A percentile compares a stretch with the other conserved stretches of the same genome.
Conservation (phyloP, 495 filamentous ascomycete species). For the Penicillium manginii region DNA sequence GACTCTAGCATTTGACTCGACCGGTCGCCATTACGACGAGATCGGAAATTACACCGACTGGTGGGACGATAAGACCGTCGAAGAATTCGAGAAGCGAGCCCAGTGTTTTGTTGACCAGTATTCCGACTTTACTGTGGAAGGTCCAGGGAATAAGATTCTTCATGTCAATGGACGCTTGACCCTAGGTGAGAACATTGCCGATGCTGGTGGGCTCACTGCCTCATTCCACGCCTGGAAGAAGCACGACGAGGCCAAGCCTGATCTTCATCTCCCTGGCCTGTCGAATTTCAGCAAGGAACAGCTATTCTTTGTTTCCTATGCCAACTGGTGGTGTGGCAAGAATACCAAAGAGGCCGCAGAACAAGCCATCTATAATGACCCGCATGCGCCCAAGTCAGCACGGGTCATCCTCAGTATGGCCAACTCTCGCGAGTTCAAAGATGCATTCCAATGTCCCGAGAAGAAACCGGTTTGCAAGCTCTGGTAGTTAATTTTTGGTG, state of each 20-base stretch:
- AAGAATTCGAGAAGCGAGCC: slow-evolving; percentile 63
- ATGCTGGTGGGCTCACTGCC: slow-evolving; percentile 70
- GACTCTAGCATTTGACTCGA: slow-evolving; percentile 66
- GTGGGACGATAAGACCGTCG: slow-evolving; percentile 69
- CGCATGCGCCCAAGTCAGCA: slow-evolving; percentile 64
- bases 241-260: slow-evolving; percentile 53
- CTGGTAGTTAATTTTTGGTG: slow-evolving; percentile 49
- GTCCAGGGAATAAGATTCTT: slow-evolving; percentile 54
- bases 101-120: slow-evolving; percentile 77
- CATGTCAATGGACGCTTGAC: slow-evolving; percentile 72
- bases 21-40: slow-evolving; percentile 68
- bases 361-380: slow-evolving; percentile 61
- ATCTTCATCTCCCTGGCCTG: slow-evolving; percentile 65
- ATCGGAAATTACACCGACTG: slow-evolving; percentile 69
- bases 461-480: slow-evolving; percentile 72
- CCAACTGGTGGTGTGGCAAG: slow-evolving; percentile 72
- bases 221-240: slow-evolving; percentile 71
- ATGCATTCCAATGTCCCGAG: slow-evolving; percentile 65
- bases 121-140: slow-evolving; percentile 61
- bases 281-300: slow-evolving; percentile 69
- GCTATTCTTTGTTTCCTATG: slow-evolving; percentile 72
- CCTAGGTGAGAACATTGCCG: slow-evolving; percentile 76
- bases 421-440: slow-evolving; percentile 69
- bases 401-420: slow-evolving; percentile 64
- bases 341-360: slow-evolving; percentile 58